Evolutionary conservation across 73 alveolate species (phyloP).

Genomic region (Effrenium voratum): DNA sequence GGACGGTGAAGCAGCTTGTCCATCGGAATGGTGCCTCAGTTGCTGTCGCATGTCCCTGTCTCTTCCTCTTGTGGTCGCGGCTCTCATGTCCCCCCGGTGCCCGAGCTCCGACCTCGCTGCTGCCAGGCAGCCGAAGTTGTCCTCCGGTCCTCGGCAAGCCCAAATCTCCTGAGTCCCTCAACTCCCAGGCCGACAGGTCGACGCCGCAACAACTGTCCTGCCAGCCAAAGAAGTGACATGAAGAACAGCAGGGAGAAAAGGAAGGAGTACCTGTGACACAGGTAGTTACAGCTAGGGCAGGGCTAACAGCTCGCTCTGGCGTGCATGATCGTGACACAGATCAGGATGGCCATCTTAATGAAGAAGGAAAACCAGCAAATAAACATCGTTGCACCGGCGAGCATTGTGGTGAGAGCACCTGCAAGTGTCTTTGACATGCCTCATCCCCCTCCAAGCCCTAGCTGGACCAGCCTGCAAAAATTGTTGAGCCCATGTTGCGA

Average conservation of each 20-base stretch:
- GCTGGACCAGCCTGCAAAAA: conserved; percentile 47
- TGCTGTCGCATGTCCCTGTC: no score
- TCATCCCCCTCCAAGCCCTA: background rate
- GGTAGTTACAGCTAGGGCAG: background rate
- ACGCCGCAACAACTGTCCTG: no score
- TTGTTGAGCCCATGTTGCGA: conserved; percentile 95
- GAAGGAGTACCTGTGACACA: conserved; percentile 83
- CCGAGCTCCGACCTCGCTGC: no score
- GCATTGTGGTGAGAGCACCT: conserved; percentile 95
- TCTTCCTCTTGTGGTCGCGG: no score
- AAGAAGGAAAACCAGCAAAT: conserved; percentile 64
- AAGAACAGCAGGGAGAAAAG: conserved; percentile 94
- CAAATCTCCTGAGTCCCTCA: no score
- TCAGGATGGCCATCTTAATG: conserved; percentile 95
- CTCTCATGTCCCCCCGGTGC: no score
- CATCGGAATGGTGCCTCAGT: no score
- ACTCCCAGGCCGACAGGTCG: no score
- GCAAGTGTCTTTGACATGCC: background rate
- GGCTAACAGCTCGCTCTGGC: background rate
- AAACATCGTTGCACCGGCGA: conserved; percentile 94
- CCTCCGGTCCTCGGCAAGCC: no score
- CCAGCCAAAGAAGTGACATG: conserved; percentile 86
- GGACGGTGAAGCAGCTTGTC: no score
- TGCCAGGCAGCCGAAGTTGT: no score
- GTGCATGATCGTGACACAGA: conserved; percentile 93